These are phyloP conservation scores for Paecilomyces variotii DNA, from an alignment of 2,329 filamentous ascomycete species.

Conservation along the genomic window DNA sequence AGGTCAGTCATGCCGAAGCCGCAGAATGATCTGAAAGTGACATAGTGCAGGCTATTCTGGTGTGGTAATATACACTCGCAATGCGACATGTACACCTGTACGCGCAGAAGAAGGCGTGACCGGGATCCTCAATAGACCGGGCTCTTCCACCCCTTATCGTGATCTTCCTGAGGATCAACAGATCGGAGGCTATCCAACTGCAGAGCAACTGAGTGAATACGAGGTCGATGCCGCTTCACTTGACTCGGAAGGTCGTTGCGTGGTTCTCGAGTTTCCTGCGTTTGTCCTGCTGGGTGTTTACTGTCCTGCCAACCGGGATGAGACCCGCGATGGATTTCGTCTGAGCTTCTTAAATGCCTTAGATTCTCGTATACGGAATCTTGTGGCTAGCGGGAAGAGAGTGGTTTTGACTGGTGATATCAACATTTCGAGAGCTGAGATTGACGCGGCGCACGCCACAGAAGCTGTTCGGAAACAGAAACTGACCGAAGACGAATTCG, in stretches of 20 bases:
- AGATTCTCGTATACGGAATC: slow-evolving; percentile 76
- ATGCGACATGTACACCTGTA: slow-evolving; percentile 73
- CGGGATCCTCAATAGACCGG: slow-evolving; percentile 67
- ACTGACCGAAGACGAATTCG: slow-evolving; percentile 62
- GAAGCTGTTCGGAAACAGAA: slow-evolving; percentile 65
- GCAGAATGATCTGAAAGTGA: slow-evolving; percentile 4
- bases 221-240: slow-evolving; percentile 61
- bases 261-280: slow-evolving; percentile 85
- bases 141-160: slow-evolving; percentile 61
- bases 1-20: slow-evolving; percentile 43
- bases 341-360: slow-evolving; percentile 70
- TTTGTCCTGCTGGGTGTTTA: slow-evolving; percentile 93
- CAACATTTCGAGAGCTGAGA: slow-evolving; percentile 63
- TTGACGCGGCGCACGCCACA: slow-evolving; percentile 67
- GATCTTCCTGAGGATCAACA: slow-evolving; percentile 65
- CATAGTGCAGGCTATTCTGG: slow-evolving; percentile 71
- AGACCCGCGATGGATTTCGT: slow-evolving; percentile 73
- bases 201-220: slow-evolving; percentile 55
- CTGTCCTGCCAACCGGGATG: slow-evolving; percentile 81
- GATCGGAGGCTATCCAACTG: slow-evolving; percentile 81
- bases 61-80: slow-evolving; percentile 91
- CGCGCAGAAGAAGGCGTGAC: slow-evolving; percentile 91
- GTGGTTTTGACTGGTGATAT: slow-evolving; percentile 83
- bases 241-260: slow-evolving; percentile 85
- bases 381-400: slow-evolving; percentile 69